These are phyloP conservation scores for Rehmannia glutinosa DNA, from an alignment of 257 asterid species.

Conservation along the genomic window DNA sequence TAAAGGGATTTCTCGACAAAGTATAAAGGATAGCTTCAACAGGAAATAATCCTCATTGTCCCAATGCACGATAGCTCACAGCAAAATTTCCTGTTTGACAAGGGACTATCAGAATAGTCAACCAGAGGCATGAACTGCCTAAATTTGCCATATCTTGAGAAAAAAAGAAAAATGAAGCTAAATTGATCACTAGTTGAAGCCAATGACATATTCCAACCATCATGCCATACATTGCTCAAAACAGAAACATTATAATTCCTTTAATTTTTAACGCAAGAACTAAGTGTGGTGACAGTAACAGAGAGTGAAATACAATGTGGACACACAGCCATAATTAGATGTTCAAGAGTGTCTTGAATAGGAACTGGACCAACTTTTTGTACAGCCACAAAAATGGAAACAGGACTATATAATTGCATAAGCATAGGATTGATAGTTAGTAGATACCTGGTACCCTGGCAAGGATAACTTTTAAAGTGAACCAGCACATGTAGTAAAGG, in stretches of 20 bases:
- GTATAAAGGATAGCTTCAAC: slow-evolving; percentile 73
- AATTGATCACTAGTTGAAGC: neutral
- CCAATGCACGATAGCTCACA: slow-evolving; percentile 60
- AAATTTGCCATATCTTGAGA: slow-evolving; percentile 3
- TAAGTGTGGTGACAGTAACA: slow-evolving; percentile 3
- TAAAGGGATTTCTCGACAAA: slow-evolving; percentile 71
- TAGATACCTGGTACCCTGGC: slow-evolving; percentile 56
- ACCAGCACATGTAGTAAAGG: slow-evolving; percentile 70
- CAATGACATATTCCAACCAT: slow-evolving; percentile 6
- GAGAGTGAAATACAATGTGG: neutral
- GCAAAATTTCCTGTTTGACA: slow-evolving; percentile 46
- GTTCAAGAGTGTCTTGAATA: slow-evolving; percentile 4
- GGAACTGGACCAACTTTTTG: neutral
- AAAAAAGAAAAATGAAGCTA: neutral
- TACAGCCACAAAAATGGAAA: slow-evolving; percentile 10
- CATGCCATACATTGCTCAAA: slow-evolving; percentile 2
- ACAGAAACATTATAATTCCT: neutral
- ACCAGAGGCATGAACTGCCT: slow-evolving; percentile 16
- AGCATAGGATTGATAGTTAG: slow-evolving; percentile 2
- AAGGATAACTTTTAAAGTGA: slow-evolving; percentile 47
- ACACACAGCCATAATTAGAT: neutral
- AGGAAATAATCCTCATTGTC: slow-evolving; percentile 44
- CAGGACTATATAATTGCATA: neutral
- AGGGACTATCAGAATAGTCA: slow-evolving; percentile 19
- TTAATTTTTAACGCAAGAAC: neutral